phyloP scores from a whole-genome alignment of 1,139 yeast species.

The Protomyces lactucae-debilis region DNA sequence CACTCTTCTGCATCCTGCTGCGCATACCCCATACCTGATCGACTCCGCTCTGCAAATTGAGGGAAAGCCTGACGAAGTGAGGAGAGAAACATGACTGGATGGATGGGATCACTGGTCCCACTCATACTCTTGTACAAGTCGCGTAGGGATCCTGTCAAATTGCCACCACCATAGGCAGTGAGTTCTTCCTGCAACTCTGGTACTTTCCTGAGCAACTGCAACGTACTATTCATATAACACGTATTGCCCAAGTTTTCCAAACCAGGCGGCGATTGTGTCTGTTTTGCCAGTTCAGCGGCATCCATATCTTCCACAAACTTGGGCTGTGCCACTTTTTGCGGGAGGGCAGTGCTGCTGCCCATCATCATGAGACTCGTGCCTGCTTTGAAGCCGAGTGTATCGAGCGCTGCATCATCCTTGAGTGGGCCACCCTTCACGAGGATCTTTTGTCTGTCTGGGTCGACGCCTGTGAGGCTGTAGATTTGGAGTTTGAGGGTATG shows the following conservation, averaged over 20 bases:
- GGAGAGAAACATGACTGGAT: conserved; percentile 61
- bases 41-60: conserved; percentile 74
- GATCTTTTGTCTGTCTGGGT: conserved; percentile 82
- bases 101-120: conserved; percentile 37
- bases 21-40: conserved; percentile 63
- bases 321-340: conserved; percentile 46
- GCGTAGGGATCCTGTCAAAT: conserved; percentile 30
- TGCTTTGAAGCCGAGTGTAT: conserved; percentile 51
- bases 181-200: conserved; percentile 50
- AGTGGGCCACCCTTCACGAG: conserved; percentile 50
- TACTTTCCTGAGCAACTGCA: conserved; percentile 50
- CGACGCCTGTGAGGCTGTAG: conserved; percentile 69
- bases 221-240: conserved; percentile 30
- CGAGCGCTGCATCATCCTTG: conserved; percentile 25
- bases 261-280: conserved; percentile 51
- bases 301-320: conserved; percentile 65
- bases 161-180: conserved; percentile 21
- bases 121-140: conserved; percentile 39
- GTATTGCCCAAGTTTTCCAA: conserved; percentile 31
- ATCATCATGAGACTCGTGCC: conserved; percentile 77
- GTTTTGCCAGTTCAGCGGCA: conserved; percentile 44
- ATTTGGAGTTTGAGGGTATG: conserved; percentile 67
- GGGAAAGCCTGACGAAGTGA: conserved; percentile 62
- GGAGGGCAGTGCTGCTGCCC: conserved; percentile 79
- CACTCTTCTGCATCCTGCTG: conserved; percentile 99